Evolutionary conservation across 2,329 filamentous ascomycete species (phyloP).

Genomic region (Diaporthe citriasiana): DNA sequence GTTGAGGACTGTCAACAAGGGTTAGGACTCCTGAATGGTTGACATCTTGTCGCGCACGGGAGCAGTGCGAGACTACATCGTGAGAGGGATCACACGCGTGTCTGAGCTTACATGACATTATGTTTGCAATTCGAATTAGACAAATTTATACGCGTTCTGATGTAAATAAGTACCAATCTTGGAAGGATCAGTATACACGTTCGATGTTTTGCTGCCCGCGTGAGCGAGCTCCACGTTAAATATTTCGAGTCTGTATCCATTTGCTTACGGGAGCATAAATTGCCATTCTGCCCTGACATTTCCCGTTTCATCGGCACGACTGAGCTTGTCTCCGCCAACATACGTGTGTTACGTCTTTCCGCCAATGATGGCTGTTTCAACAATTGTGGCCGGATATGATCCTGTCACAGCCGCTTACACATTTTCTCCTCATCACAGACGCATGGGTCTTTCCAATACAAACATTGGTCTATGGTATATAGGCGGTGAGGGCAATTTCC

Average conservation of each 20-base stretch:
- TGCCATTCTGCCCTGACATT: background rate
- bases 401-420: background rate
- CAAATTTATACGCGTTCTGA: background rate
- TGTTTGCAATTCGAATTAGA: background rate
- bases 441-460: background rate
- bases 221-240: background rate
- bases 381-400: background rate
- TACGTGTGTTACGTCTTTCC: background rate
- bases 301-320: constrained; percentile 17
- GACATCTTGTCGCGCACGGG: background rate
- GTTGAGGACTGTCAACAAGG: constrained; percentile 56
- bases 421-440: background rate
- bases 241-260: background rate
- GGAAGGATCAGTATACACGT: background rate
- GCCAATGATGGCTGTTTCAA: background rate
- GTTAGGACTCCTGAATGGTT: background rate
- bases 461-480: too few relatives aligned
- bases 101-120: constrained; percentile 3
- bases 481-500: too few relatives aligned
- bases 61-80: background rate
- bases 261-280: constrained; percentile 1
- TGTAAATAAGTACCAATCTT: background rate
- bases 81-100: background rate
- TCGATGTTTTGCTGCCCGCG: accelerated
- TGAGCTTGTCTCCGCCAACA: background rate